phyloP scores from a whole-genome alignment of 2,329 filamentous ascomycete species.

The Neocatenulostroma microsporum region DNA sequence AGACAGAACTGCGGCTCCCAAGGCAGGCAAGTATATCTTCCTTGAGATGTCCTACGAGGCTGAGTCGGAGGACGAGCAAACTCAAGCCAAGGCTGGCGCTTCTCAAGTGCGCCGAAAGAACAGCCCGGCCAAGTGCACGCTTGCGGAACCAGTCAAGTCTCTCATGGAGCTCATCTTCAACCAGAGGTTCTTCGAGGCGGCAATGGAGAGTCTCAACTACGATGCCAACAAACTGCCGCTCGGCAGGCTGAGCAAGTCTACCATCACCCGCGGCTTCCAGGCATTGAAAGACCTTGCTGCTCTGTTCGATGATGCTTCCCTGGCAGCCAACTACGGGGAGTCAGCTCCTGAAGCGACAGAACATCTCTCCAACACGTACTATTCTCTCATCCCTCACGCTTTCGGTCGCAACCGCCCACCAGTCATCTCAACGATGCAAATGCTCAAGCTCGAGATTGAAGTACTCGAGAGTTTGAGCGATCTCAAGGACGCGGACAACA shows the following conservation, averaged over 20 bases:
- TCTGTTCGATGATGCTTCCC: conserved; percentile 49
- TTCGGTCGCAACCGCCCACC: conserved; percentile 70
- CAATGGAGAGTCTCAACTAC: conserved; percentile 62
- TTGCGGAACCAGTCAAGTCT: conserved; percentile 54
- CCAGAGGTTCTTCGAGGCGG: conserved; percentile 58
- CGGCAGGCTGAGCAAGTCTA: conserved; percentile 74
- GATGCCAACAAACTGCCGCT: conserved; percentile 70
- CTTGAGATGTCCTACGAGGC: conserved; percentile 69
- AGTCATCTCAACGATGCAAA: conserved; percentile 48
- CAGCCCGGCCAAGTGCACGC: conserved; percentile 45
- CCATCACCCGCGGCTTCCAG: conserved; percentile 67
- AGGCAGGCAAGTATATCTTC: conserved; percentile 64
- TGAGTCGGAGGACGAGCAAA: conserved; percentile 51
- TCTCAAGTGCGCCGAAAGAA: conserved; percentile 15
- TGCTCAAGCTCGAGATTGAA: conserved; percentile 68
- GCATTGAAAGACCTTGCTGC: conserved; percentile 66
- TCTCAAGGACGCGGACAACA: conserved; percentile 72
- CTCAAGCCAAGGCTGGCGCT: conserved; percentile 18
- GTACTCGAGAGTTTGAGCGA: conserved; percentile 73
- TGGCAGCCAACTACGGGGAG: conserved; percentile 39
- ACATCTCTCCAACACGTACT: conserved; percentile 67
- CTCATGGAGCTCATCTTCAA: conserved; percentile 82
- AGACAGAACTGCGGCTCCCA: conserved; percentile 48
- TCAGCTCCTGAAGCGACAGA: conserved; percentile 38
- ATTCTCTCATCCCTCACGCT: conserved; percentile 71